These are phyloP conservation scores for Rhododendron kiyosumense DNA, from an alignment of 148 eudicot species.

Conservation along the genomic window DNA sequence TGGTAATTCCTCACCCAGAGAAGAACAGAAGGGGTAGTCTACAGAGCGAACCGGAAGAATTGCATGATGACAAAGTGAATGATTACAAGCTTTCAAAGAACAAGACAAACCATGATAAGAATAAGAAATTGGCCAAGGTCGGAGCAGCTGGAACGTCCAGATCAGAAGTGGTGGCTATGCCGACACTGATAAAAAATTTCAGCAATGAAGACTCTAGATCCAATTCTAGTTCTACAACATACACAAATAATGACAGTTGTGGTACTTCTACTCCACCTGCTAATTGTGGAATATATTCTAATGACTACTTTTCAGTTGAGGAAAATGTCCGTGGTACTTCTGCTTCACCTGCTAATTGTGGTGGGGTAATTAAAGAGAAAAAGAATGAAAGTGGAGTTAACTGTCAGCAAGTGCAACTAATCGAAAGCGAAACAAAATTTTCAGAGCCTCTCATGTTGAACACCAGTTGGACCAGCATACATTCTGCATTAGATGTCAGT, in stretches of 20 bases:
- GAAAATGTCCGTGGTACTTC: not conserved
- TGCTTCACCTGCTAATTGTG: not conserved
- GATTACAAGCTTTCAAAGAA: not conserved
- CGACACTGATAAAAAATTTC: not conserved
- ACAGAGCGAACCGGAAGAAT: not conserved
- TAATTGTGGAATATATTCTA: not conserved
- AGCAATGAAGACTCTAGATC: not conserved
- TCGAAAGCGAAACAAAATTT: not conserved
- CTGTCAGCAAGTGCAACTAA: not conserved
- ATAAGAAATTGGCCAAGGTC: not conserved
- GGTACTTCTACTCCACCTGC: slow-evolving; percentile 10
- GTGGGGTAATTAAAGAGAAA: not conserved
- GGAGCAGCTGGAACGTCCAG: slow-evolving; percentile 1
- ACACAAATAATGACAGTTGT: not conserved
- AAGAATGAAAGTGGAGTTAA: not conserved
- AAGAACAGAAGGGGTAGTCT: not conserved
- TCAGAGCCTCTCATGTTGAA: not conserved
- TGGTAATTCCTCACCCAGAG: slow-evolving; percentile 13
- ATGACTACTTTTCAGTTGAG: slow-evolving; percentile 5
- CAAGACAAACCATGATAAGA: not conserved
- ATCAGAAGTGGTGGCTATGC: not conserved
- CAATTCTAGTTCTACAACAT: not conserved
- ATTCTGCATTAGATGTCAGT: not conserved
- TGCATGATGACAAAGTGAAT: not conserved
- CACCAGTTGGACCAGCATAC: not conserved